Conservation (phyloP, 1,139 yeast species). For the Scheffersomyces lignicola region DNA sequence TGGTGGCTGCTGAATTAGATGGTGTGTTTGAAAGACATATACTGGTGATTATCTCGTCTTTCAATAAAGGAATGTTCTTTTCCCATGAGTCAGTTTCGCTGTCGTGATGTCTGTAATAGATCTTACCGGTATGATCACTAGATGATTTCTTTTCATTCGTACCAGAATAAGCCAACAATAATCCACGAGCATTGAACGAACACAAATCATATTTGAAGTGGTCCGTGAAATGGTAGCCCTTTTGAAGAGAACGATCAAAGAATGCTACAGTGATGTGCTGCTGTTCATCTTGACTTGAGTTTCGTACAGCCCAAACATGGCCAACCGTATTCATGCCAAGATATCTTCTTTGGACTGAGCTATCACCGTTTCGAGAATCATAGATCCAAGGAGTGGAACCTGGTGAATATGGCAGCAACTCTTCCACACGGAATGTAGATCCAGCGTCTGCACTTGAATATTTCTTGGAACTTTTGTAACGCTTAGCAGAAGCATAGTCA, state of each 20-base stretch:
- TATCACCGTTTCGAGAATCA: constrained; percentile 18
- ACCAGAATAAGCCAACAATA: constrained; percentile 57
- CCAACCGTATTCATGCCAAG: constrained; percentile 81
- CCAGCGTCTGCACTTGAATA: neutral
- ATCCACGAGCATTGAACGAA: constrained; percentile 65
- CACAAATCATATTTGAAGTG: constrained; percentile 71
- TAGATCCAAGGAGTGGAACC: constrained; percentile 83
- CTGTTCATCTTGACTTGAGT: constrained; percentile 22
- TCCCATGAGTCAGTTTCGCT: constrained; percentile 48
- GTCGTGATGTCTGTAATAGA: constrained; percentile 48
- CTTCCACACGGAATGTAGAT: neutral
- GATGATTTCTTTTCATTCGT: constrained; percentile 16
- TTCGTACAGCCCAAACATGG: constrained; percentile 70
- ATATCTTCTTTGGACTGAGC: constrained; percentile 57
- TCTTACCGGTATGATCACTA: constrained; percentile 22
- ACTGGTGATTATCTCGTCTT: constrained; percentile 37
- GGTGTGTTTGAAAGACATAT: constrained; percentile 33
- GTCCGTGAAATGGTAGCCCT: constrained; percentile 88
- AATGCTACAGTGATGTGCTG: constrained; percentile 82
- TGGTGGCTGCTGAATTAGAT: constrained; percentile 27
- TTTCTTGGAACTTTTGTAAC: constrained; percentile 8
- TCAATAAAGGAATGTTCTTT: constrained; percentile 34
- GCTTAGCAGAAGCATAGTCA: constrained; percentile 18
- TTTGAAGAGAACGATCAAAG: constrained; percentile 75
- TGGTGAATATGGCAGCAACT: constrained; percentile 54